Evolutionary conservation across 768 basidiomycete species (phyloP).

Genomic region (Pulveroboletus sp.): DNA sequence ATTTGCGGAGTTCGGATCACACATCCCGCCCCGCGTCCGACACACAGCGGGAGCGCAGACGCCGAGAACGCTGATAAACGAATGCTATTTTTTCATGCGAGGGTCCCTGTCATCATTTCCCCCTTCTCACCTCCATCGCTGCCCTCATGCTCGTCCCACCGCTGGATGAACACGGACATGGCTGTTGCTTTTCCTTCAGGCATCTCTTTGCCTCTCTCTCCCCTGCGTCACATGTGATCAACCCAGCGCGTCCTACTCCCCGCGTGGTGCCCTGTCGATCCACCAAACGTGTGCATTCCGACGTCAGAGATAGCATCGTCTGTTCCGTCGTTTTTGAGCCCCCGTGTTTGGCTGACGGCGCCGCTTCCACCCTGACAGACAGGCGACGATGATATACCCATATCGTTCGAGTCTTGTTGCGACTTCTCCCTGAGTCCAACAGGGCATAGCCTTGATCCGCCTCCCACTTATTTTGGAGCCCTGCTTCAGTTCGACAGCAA

Average conservation of each 20-base stretch:
- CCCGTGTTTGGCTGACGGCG: not conserved
- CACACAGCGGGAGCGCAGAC: constrained; percentile 13
- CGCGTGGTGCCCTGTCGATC: not conserved
- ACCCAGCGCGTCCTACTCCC: not conserved
- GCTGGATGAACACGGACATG: constrained; percentile 20
- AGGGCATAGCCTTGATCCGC: constrained; percentile 26
- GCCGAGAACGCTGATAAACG: constrained; percentile 30
- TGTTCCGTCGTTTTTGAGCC: not conserved
- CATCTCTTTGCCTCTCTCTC: constrained; percentile 14
- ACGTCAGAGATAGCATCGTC: constrained; percentile 4
- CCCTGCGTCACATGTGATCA: not conserved
- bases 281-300: constrained; percentile 2
- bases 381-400: constrained; percentile 16
- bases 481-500: constrained; percentile 11
- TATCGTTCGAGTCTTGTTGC: constrained; percentile 39
- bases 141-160: constrained; percentile 20
- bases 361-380: constrained; percentile 2
- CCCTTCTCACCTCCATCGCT: constrained; percentile 4
- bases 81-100: constrained; percentile 24
- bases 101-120: not conserved
- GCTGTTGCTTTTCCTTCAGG: constrained; percentile 19
- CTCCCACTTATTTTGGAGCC: constrained; percentile 39
- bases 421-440: constrained; percentile 36
- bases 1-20: constrained; percentile 28
- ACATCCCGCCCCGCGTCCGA: constrained; percentile 13